Evolutionary conservation across 2,329 filamentous ascomycete genomes (phyloP).

Genomic region (Aureobasidium lini): DNA sequence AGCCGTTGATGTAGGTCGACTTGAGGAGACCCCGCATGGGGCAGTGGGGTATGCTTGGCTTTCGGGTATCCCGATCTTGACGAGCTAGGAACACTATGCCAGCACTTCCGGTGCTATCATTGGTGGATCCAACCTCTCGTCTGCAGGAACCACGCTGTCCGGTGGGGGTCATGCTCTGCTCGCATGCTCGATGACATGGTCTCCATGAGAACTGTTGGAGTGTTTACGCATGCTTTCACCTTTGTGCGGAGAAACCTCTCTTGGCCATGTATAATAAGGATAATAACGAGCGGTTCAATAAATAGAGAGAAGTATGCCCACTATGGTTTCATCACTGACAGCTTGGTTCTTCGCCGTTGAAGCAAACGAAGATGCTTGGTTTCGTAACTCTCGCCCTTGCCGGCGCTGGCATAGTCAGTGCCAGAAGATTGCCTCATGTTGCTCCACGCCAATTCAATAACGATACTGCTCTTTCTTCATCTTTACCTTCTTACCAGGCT

Average conservation of each 20-base stretch:
- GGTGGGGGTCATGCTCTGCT: neutral
- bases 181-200: constrained; percentile 9
- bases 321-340: neutral
- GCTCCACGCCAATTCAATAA: constrained; percentile 2
- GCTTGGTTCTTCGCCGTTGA: neutral
- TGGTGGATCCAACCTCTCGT: neutral
- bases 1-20: neutral
- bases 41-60: neutral
- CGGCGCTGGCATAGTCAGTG: neutral
- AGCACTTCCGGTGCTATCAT: neutral
- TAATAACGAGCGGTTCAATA: neutral
- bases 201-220: neutral
- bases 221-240: constrained; percentile 1
- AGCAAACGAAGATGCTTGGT: constrained; percentile 9
- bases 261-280: neutral
- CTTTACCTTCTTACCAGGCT: constrained; percentile 14
- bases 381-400: constrained; percentile 8
- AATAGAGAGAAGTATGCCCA: neutral
- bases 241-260: neutral
- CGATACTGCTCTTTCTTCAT: neutral
- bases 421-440: constrained; percentile 13
- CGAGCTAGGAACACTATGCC: neutral
- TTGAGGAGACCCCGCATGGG: neutral
- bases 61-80: neutral
- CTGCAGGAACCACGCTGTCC: constrained; percentile 1